Percentiles rank a stretch among this genome's conserved stretches.
Evolutionary conservation across 1,139 yeast genomes (phyloP).

Genomic region (Nakaseomyces sp.): DNA sequence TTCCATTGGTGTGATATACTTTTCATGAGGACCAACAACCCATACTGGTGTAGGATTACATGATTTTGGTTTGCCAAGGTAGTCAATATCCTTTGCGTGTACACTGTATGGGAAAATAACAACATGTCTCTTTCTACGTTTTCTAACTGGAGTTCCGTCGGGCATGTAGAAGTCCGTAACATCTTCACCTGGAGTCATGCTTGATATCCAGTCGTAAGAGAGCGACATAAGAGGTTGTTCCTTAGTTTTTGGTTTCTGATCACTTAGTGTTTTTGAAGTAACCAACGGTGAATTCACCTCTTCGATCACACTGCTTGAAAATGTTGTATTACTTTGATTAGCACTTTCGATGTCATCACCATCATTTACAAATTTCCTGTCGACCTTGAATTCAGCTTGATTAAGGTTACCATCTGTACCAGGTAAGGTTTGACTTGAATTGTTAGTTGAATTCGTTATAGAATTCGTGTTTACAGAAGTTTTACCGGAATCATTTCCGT

Average conservation of each 20-base stretch:
- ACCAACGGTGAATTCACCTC: neutral
- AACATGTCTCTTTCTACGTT: neutral
- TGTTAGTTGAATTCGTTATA: too few species aligned
- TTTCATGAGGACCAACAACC: slow-evolving; percentile 1
- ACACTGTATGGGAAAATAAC: neutral
- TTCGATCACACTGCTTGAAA: neutral
- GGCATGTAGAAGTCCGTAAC: neutral
- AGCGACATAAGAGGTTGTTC: neutral
- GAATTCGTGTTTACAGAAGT: too few species aligned
- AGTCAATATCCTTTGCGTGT: neutral
- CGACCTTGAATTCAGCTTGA: too few species aligned
- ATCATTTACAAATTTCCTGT: too few species aligned
- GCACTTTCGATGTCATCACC: too few species aligned
- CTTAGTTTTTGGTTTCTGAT: neutral
- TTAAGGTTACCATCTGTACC: too few species aligned
- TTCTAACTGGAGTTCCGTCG: neutral
- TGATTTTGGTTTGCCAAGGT: neutral
- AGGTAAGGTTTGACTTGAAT: too few species aligned
- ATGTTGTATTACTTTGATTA: too few species aligned
- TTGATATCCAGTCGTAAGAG: neutral
- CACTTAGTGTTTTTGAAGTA: neutral
- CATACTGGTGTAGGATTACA: slow-evolving; percentile 1
- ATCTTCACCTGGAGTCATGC: neutral
- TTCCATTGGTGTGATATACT: neutral
- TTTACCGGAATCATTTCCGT: too few species aligned